Evolutionary conservation across 169 alveolate species (phyloP).

Genomic region (Eimeria praecox): DNA sequence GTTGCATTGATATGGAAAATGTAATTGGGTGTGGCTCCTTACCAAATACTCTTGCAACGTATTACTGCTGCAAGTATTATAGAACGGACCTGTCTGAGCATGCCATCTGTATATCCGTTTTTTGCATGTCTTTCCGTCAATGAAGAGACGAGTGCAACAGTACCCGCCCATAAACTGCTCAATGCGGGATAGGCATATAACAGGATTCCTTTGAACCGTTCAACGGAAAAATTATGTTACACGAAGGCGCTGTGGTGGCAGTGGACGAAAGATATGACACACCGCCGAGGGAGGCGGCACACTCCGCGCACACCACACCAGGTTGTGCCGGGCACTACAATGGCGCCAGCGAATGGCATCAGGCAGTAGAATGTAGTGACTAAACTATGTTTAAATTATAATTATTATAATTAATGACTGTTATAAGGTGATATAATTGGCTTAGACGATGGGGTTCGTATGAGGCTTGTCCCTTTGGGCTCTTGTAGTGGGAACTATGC

Average conservation of each 20-base stretch:
- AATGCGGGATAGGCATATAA: slow-evolving; percentile 27
- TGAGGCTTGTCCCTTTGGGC: neutral
- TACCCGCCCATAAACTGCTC: slow-evolving; percentile 25
- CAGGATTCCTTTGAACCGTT: neutral
- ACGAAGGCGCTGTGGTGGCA: neutral
- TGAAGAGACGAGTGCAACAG: slow-evolving; percentile 53
- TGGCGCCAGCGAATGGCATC: neutral
- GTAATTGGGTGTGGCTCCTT: neutral
- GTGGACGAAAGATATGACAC: slow-evolving; percentile 23
- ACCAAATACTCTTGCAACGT: neutral
- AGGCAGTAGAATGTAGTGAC: neutral
- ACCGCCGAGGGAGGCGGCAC: slow-evolving; percentile 15
- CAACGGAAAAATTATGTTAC: neutral
- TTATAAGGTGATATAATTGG: neutral
- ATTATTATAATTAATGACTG: neutral
- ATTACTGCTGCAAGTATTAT: neutral
- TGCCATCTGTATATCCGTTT: slow-evolving; percentile 23
- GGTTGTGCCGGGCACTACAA: neutral
- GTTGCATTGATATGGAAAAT: slow-evolving; percentile 66
- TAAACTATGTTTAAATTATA: neutral
- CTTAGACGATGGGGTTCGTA: neutral
- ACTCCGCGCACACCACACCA: slow-evolving; percentile 52
- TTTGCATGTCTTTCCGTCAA: slow-evolving; percentile 48
- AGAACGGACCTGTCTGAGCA: slow-evolving; percentile 52
- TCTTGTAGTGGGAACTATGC: neutral